Evolutionary conservation across 805 yeast genomes (phyloP), one percentile per base, ranked within the genome.

Genomic region (Blastobotrys mokoenaii): DNA sequence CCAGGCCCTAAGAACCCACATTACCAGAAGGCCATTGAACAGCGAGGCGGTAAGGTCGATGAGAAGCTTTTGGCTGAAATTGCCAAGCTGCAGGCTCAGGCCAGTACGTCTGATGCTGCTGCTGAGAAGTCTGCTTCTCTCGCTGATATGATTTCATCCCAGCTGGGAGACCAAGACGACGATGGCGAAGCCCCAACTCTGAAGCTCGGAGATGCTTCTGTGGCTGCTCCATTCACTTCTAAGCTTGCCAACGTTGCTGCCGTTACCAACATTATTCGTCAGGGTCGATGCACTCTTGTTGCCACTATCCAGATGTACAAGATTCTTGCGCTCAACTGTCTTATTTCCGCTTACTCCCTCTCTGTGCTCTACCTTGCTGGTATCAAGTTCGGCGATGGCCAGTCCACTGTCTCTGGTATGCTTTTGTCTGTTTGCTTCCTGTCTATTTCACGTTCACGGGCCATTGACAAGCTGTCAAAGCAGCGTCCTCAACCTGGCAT

Each of bases 251-350:
- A 83, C 59, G 98, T 93, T 29, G 77, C 89, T 45, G 82, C 98
- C 46, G 96, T 93, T 46, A 84, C 95, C 44, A 82, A 88, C 61
- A 84, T 93, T 53, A 78, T 93, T 55, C 88, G 98, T 68, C 97
- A 93, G 72, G 98, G 98, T 53, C 87, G 98, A 68, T 86, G 96
- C 72, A 96, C 98, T 6, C 73, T 93, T 54, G 96, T 93, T 38
- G 86, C 96, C 14, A 93, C 98, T 7, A 89, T 93, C 62, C 98
- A 93, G 70, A 93, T 93, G 98, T 93, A 93, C 76, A 93, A 93
- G 71, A 93, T 93, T 60, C 71, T 93, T 62, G 98, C 98, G 0
- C 75, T 93, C 70, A 93, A 93, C 67, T 93, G 97, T 77, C 74
- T 93, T 71, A 88, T 93, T 67, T 82, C 95, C 54, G 98, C 98